Evolutionary conservation across 2,329 filamentous ascomycete genomes (phyloP).

Genomic region (Ophiostoma pallidulum): DNA sequence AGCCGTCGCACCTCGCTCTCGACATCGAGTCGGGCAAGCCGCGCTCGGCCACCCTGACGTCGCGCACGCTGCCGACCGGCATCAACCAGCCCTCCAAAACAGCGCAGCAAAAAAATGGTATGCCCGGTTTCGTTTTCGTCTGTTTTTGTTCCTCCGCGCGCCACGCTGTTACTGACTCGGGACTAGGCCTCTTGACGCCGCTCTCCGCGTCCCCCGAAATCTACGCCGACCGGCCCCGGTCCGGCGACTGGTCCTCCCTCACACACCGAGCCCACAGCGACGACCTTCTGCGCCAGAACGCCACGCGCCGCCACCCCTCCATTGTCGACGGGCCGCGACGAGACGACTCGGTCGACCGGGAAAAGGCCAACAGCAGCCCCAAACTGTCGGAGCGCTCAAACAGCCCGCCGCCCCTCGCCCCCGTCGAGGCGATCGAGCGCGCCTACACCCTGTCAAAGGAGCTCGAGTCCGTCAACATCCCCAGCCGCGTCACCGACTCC

Average conservation of each 20-base stretch:
- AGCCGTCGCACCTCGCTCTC: slow-evolving; percentile 62
- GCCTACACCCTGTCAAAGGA: slow-evolving; percentile 80
- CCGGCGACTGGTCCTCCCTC: slow-evolving; percentile 41
- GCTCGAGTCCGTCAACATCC: slow-evolving; percentile 82
- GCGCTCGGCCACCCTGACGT: slow-evolving; percentile 28
- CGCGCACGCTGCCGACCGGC: slow-evolving; percentile 32
- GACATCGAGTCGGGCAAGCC: slow-evolving; percentile 36
- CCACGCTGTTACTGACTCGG: slow-evolving; percentile 14
- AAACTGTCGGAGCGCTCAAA: slow-evolving; percentile 49
- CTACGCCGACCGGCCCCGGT: slow-evolving; percentile 34
- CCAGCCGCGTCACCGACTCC: slow-evolving; percentile 80
- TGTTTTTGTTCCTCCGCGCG: too few relatives aligned
- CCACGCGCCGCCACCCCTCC: slow-evolving; percentile 28
- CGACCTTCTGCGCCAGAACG: slow-evolving; percentile 40
- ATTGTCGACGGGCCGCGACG: slow-evolving; percentile 23
- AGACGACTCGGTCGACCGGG: slow-evolving; percentile 26
- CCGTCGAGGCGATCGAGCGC: slow-evolving; percentile 68
- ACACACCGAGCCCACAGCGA: slow-evolving; percentile 43
- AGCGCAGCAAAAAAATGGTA: slow-evolving; percentile 27
- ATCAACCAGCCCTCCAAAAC: slow-evolving; percentile 31
- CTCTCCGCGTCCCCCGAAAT: slow-evolving; percentile 44
- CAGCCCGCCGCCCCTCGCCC: slow-evolving; percentile 67
- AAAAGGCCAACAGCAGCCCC: slow-evolving; percentile 13
- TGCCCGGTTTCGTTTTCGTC: too few relatives aligned
- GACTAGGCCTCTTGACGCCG: slow-evolving; percentile 41